These are phyloP conservation scores for Ilex paraguariensis DNA, from an alignment of 305 asterid species.

Conservation along the genomic window DNA sequence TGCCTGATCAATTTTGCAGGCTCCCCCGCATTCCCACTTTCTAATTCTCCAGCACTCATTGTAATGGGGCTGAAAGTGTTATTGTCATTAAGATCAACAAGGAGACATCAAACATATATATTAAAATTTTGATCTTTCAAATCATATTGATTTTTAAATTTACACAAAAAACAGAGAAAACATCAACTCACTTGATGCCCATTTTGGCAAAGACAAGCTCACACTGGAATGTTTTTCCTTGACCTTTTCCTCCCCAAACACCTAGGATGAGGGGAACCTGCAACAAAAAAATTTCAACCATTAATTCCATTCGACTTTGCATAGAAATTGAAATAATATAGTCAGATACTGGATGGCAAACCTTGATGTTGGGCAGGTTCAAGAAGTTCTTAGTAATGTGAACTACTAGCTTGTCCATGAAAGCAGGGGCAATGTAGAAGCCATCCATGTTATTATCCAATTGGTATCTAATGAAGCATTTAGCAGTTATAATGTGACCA, in stretches of 20 bases:
- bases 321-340: too few species aligned
- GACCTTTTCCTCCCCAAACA: conserved; percentile 96
- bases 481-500: too few species aligned
- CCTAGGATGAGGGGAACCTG: conserved; percentile 68
- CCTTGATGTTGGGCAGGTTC: conserved; percentile 70
- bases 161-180: too few species aligned
- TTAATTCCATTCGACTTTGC: too few species aligned
- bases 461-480: conserved; percentile 17
- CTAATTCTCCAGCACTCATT: conserved; percentile 35
- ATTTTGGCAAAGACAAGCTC: conserved; percentile 81
- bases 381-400: conserved; percentile 69
- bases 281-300: too few species aligned
- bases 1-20: conserved; percentile 73
- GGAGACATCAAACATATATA: too few species aligned
- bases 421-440: conserved; percentile 68
- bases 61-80: conserved; percentile 40
- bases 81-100: too few species aligned
- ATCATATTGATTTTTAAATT: too few species aligned
- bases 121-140: too few species aligned
- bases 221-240: conserved; percentile 88
- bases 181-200: conserved; percentile 72
- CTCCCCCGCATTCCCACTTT: conserved; percentile 74
- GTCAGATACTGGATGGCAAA: background rate
- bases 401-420: conserved; percentile 75
- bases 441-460: conserved; percentile 59